Evolutionary conservation across 495 filamentous ascomycete species (phyloP), one percentile per base, ranked within the genome.

Genomic region (Podospora appendiculata): DNA sequence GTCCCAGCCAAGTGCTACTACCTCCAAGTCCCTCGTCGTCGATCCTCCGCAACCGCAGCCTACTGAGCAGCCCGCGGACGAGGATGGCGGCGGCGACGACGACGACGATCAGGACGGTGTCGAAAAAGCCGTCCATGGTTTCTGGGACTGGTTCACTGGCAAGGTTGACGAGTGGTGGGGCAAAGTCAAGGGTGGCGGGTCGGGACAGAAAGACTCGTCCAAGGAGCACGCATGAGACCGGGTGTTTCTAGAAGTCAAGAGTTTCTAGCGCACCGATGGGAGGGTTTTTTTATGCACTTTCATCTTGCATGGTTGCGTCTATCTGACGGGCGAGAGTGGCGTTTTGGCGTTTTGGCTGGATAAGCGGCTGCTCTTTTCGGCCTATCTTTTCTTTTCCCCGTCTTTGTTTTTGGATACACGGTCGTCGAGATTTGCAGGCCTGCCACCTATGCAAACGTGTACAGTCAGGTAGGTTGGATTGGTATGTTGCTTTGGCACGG

Each of bases 111-210:
- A 50, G 8, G 48, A 57, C 11, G 50, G 50, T 13, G 52, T 54
- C 12, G 52, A 53, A 1, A 48, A 39, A 0, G 54, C 61, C 4
- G 47, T 61, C 36, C 59, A 66, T 42, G 50, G 59, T 1, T 76
- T 73, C 46, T 75, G 71, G 75, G 63, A 75, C 32, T 81, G 77
- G 78, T 62, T 78, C 32, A 71, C 66, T 13, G 70, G 68, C 11
- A 71, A 77, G 57, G 56, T 79, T 1, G 58, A 69, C 41, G 58
- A 68, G 14, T 57, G 73, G 42, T 67, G 75, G 56, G 67, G 65
- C 6, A 63, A 70, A 38, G 57, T 76, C 6, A 62, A 58, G 4
- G 64, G 66, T 8, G 6, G 47, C n/a, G 41, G 32, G 6, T n/a
- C n/a, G 48, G 36, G 10, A 38, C 41, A 32, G 1, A 25, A 25